Evolutionary conservation across 768 basidiomycete species (phyloP), one percentile per base, ranked within the genome.

Genomic region (Podaxis mareebaensis): DNA sequence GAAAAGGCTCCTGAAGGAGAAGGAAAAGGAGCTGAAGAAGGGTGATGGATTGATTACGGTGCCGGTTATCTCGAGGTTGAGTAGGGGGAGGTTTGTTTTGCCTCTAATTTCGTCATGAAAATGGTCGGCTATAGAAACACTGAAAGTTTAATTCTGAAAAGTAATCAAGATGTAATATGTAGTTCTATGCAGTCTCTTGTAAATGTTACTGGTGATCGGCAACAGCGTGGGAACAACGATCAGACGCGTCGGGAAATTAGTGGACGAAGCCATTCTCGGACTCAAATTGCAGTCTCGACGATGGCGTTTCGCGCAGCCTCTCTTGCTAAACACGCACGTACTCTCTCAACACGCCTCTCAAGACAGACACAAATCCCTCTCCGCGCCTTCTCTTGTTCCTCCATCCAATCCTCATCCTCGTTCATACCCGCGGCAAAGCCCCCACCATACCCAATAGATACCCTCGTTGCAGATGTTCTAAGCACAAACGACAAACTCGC

Each of bases 1-100:
- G 30, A 67, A 69, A 10, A 55, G 71, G 46, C 61, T 66, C 57
- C 60, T 26, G 51, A 68, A 65, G 53, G 66, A 65, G 33, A 66
- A 61, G 56, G 64, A 69, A 51, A 71, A 68, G 36, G 61, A 58
- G 46, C n/a, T 59, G 20, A 57, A 40, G 52, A 64, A 61, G 46
- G 66, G 44, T 24, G 44, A 64, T 24, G 60, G 62, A 10, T 36
- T 64, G 42, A 48, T 58, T 40, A 26, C 49, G 17, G 38, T 52
- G 24, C 58, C 56, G 4, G 57, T 54, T 17, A 60, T 60, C 28
- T 60, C 52, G 36, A 64, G 26, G 39, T 15, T 58, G 39, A 58
- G 57, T 24, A 53, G 63, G 33, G 63, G 58, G 22, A 58, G 42
- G 30, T 42, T 53, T 60, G 63, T 33, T 52, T 12, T 36, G 17